phyloP scores from a whole-genome alignment of 768 basidiomycete species.

The Candolleomyces efflorescens region DNA sequence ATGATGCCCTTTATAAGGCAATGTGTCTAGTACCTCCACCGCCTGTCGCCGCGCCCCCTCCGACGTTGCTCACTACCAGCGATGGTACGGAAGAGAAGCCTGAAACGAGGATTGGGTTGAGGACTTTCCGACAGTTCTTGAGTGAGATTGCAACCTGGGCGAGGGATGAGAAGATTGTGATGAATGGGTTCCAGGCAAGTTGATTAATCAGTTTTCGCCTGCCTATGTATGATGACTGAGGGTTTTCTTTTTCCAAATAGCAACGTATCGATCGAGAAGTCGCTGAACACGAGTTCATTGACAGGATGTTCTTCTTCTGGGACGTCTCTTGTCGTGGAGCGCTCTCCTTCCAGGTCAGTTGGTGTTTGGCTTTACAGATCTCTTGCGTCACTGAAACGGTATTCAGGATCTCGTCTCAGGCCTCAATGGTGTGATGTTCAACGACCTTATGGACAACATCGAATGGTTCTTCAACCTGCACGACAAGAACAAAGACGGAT shows the following conservation, averaged over 20 bases:
- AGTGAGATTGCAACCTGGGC: conserved; percentile 96
- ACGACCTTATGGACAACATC: conserved; percentile 97
- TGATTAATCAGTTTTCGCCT: neutral
- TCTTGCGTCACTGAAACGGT: neutral
- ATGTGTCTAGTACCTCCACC: conserved; percentile 76
- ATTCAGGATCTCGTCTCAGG: conserved; percentile 83
- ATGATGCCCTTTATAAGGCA: conserved; percentile 86
- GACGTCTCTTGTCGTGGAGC: conserved; percentile 79
- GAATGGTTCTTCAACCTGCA: conserved; percentile 98
- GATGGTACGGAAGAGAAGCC: conserved; percentile 70
- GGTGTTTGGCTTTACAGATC: too few relatives aligned
- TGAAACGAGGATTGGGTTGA: conserved; percentile 84
- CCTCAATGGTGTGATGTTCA: conserved; percentile 89
- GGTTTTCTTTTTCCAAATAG: conserved; percentile 34
- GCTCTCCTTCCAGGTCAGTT: conserved; percentile 76
- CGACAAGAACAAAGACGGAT: conserved; percentile 96
- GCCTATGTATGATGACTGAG: conserved; percentile 1
- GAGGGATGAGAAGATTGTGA: conserved; percentile 85
- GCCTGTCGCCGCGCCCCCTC: conserved; percentile 42
- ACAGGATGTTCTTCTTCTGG: conserved; percentile 94
- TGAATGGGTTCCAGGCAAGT: conserved; percentile 83
- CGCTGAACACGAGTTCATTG: conserved; percentile 96
- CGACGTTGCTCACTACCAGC: conserved; percentile 50
- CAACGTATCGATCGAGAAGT: conserved; percentile 84
- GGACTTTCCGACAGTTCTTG: conserved; percentile 85